Percentiles rank a stretch among this genome's conserved stretches.
Conservation (phyloP, 148 eudicot genomes). For the Rhododendron williamsianum region DNA sequence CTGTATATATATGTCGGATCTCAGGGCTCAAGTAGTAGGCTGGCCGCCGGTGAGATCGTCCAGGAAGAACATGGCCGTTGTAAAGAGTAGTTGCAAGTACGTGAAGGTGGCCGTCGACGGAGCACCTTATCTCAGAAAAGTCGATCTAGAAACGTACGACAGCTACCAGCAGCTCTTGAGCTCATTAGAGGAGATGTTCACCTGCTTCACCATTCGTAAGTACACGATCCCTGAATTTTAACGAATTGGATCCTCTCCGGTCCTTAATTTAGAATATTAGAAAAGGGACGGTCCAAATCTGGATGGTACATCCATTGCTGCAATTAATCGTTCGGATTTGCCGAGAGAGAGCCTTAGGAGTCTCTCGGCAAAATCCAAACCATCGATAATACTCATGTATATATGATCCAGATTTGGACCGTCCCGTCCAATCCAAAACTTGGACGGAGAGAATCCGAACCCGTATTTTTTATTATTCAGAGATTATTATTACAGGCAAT, state of each 20-base stretch:
- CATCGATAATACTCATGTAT: no score
- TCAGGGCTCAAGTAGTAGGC: constrained; percentile 34
- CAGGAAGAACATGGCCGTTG: constrained; percentile 22
- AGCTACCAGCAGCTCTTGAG: constrained; percentile 56
- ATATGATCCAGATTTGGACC: background rate
- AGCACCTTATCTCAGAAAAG: constrained; percentile 82
- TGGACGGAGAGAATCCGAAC: background rate
- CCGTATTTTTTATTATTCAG: background rate
- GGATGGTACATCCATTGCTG: background rate
- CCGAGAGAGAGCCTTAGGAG: background rate
- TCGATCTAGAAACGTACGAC: constrained; percentile 61
- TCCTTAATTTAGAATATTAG: no score
- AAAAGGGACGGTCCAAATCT: no score
- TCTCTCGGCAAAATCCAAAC: no score
- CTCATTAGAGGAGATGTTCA: constrained; percentile 62
- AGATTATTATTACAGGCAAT: background rate
- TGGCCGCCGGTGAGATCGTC: constrained; percentile 44
- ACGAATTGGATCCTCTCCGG: background rate
- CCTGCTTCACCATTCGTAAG: constrained; percentile 66
- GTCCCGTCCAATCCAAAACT: background rate
- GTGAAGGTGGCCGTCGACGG: constrained; percentile 92
- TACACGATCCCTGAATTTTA: background rate
- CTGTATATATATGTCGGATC: background rate
- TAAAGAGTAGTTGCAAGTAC: constrained; percentile 18
- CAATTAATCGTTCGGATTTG: background rate